These are phyloP conservation scores for Botrytis fragariae DNA, from an alignment of 2,329 filamentous ascomycete genomes.

Conservation along the genomic window DNA sequence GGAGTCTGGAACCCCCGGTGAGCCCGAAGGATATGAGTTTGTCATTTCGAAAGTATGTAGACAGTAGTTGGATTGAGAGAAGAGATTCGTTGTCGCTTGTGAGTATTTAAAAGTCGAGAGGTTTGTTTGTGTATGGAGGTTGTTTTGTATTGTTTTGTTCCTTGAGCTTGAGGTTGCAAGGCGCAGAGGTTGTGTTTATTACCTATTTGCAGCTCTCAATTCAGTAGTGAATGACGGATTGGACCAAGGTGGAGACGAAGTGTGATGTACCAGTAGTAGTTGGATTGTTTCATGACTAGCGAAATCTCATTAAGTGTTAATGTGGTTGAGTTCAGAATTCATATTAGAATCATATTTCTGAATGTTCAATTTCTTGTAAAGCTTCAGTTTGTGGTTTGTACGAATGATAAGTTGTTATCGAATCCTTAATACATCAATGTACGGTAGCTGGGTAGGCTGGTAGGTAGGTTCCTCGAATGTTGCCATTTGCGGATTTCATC, in stretches of 20 bases:
- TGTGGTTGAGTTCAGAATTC: not conserved
- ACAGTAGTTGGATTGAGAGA: not conserved
- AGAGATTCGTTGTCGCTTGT: not conserved
- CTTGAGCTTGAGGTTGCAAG: not conserved
- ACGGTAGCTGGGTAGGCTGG: not conserved
- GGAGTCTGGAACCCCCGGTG: slow-evolving; percentile 35
- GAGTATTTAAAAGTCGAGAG: not conserved
- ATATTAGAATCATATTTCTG: not conserved
- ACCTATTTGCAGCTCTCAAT: slow-evolving; percentile 2
- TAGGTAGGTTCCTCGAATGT: slow-evolving; percentile 2
- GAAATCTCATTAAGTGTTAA: not conserved
- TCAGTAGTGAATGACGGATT: slow-evolving; percentile 7
- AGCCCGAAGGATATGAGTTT: slow-evolving; percentile 37
- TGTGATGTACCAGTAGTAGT: slow-evolving; percentile 2
- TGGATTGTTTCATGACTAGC: slow-evolving; percentile 3
- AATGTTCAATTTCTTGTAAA: not conserved
- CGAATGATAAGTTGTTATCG: not conserved
- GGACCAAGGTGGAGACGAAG: not conserved
- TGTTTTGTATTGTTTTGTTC: not conserved
- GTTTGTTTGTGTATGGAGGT: not conserved
- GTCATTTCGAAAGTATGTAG: slow-evolving; percentile 28
- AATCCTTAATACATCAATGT: not conserved
- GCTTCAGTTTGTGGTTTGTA: not conserved
- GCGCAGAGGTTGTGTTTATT: not conserved
- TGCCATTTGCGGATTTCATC: slow-evolving; percentile 15